These are phyloP conservation scores for Pichia nanzhaoensis DNA, from an alignment of 805 yeast species.

Conservation along the genomic window DNA sequence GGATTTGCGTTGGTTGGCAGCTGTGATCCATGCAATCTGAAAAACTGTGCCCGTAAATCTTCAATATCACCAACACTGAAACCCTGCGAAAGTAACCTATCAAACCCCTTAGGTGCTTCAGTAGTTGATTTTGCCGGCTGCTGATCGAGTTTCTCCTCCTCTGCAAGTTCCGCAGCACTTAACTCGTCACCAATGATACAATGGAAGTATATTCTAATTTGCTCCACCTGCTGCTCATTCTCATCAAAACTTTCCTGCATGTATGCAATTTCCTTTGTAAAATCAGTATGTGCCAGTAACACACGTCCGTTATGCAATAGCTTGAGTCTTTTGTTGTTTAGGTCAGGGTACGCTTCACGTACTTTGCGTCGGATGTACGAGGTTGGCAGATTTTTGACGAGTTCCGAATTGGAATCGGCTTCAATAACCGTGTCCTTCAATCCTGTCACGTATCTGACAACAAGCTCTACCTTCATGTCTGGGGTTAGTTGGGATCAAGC, in stretches of 20 bases:
- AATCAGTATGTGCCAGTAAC: slow-evolving; percentile 48
- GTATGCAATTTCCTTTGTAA: slow-evolving; percentile 41
- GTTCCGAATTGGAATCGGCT: slow-evolving; percentile 15
- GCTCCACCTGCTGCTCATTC: not conserved
- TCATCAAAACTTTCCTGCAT: slow-evolving; percentile 2
- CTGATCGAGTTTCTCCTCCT: slow-evolving; percentile 54
- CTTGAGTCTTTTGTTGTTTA: slow-evolving; percentile 44
- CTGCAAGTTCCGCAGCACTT: slow-evolving; percentile 44
- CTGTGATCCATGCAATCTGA: slow-evolving; percentile 52
- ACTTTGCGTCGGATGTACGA: slow-evolving; percentile 37
- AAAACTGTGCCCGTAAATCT: slow-evolving; percentile 68
- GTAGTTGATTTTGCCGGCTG: slow-evolving; percentile 46
- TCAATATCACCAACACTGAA: slow-evolving; percentile 71
- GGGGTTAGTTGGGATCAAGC: not conserved
- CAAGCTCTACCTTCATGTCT: slow-evolving; percentile 14
- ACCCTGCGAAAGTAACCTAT: slow-evolving; percentile 75
- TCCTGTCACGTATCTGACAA: slow-evolving; percentile 42
- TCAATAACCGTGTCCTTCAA: slow-evolving; percentile 37
- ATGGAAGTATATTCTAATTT: slow-evolving; percentile 54
- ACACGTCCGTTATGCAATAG: slow-evolving; percentile 67
- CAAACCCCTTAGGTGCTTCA: slow-evolving; percentile 80
- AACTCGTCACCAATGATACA: slow-evolving; percentile 71
- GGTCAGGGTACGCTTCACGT: slow-evolving; percentile 27
- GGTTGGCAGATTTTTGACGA: slow-evolving; percentile 30
- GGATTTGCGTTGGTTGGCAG: slow-evolving; percentile 34